Conservation (phyloP, 805 yeast genomes). For the Sugiyamaella valdiviana region DNA sequence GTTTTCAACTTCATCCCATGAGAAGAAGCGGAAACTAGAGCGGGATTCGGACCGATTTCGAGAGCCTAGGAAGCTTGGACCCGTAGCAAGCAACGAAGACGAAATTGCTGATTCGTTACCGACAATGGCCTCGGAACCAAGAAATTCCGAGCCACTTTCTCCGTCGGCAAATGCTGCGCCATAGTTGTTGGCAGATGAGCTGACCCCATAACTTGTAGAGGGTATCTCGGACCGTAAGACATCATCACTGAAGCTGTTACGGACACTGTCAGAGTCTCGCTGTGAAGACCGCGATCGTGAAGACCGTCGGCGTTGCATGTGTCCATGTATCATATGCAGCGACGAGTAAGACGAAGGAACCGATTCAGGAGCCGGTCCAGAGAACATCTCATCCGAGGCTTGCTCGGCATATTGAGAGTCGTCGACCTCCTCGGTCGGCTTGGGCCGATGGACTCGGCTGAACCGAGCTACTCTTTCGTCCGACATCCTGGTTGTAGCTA, state of each 20-base stretch:
- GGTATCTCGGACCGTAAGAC: neutral
- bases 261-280: conserved; percentile 10
- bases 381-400: conserved; percentile 48
- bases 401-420: conserved; percentile 31
- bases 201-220: neutral
- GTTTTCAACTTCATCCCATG: conserved; percentile 70
- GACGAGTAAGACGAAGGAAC: conserved; percentile 66
- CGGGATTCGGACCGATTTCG: conserved; percentile 18
- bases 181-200: neutral
- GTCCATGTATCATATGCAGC: conserved; percentile 27
- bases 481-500: too few species aligned
- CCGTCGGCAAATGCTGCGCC: neutral
- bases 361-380: conserved; percentile 66
- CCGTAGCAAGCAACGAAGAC: neutral
- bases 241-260: conserved; percentile 6
- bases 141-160: neutral
- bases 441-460: neutral
- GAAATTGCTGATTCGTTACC: neutral
- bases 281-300: conserved; percentile 20
- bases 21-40: conserved; percentile 67
- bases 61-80: neutral
- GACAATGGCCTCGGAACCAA: conserved; percentile 14
- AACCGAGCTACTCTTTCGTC: conserved; percentile 2
- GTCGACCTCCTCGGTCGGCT: neutral
- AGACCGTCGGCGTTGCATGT: conserved; percentile 14